Percentiles rank a stretch among this genome's conserved stretches.
Conservation (phyloP, 768 basidiomycete species). For the Nidularia sp. region DNA sequence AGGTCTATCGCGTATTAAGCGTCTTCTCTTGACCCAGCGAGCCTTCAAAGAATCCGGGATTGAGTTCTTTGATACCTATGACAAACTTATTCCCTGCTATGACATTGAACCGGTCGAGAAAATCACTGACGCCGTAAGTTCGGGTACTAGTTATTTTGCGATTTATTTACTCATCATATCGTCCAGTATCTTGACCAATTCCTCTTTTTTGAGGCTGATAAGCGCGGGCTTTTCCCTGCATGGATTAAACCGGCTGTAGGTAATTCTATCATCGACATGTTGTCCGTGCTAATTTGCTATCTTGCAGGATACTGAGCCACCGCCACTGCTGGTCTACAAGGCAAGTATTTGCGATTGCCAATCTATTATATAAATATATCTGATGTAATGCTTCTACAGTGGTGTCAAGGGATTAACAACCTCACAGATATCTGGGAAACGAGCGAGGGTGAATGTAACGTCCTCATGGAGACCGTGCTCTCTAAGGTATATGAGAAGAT, state of each 20-base stretch:
- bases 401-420: constrained; percentile 99
- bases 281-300: no score
- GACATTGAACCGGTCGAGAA: constrained; percentile 99
- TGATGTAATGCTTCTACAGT: no score
- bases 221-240: constrained; percentile 94
- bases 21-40: constrained; percentile 91
- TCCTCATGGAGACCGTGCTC: constrained; percentile 97
- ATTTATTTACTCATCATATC: no score
- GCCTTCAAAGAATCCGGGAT: constrained; percentile 99
- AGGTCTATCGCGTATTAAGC: constrained; percentile 98
- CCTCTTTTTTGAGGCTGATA: constrained; percentile 98
- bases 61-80: constrained; percentile 95
- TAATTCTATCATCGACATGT: no score
- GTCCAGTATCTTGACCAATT: constrained; percentile 99
- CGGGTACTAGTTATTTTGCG: no score
- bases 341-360: no score
- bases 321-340: constrained; percentile 95
- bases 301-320: constrained; percentile 97
- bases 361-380: no score
- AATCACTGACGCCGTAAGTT: constrained; percentile 98
- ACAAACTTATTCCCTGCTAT: constrained; percentile 97
- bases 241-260: constrained; percentile 99
- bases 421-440: constrained; percentile 99
- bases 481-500: constrained; percentile 99
- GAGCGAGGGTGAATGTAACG: constrained; percentile 94